phyloP scores from a whole-genome alignment of 345 rosid species.

The Salix caprea region DNA sequence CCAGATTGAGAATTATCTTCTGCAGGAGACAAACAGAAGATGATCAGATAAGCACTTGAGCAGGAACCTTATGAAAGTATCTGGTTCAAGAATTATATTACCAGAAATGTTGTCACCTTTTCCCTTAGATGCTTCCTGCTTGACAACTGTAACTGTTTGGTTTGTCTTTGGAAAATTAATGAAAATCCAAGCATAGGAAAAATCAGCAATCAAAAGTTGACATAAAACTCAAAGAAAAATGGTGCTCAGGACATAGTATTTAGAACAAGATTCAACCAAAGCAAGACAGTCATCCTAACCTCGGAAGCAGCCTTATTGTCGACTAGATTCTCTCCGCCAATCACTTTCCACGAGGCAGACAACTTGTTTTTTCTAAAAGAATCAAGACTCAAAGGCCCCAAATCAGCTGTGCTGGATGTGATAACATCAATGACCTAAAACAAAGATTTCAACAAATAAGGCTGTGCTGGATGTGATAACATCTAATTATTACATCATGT shows the following conservation, averaged over 20 bases:
- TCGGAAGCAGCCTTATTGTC: slow-evolving; percentile 31
- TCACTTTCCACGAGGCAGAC: slow-evolving; percentile 73
- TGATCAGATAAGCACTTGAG: slow-evolving; percentile 18
- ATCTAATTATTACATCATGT: slow-evolving; percentile 32
- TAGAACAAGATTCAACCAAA: neutral
- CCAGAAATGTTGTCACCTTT: slow-evolving; percentile 34
- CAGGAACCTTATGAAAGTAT: slow-evolving; percentile 14
- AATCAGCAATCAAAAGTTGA: slow-evolving; percentile 26
- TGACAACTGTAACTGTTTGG: slow-evolving; percentile 27
- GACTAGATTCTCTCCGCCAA: slow-evolving; percentile 34
- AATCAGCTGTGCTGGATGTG: slow-evolving; percentile 60
- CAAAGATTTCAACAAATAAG: neutral
- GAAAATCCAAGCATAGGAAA: slow-evolving; percentile 14
- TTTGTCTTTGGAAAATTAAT: slow-evolving; percentile 30
- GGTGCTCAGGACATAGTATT: neutral
- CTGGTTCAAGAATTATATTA: slow-evolving; percentile 23
- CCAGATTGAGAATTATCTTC: slow-evolving; percentile 43
- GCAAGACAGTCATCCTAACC: slow-evolving; percentile 39
- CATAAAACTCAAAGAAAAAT: neutral
- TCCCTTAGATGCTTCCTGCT: slow-evolving; percentile 35
- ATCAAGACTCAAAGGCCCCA: slow-evolving; percentile 82
- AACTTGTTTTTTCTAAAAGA: slow-evolving; percentile 65
- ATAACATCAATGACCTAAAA: slow-evolving; percentile 79
- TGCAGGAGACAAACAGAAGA: slow-evolving; percentile 21
- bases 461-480: slow-evolving; percentile 60